Percentiles rank a stretch among this genome's conserved stretches.
Conservation (phyloP, 805 yeast genomes). For the Starmerella vitae region DNA sequence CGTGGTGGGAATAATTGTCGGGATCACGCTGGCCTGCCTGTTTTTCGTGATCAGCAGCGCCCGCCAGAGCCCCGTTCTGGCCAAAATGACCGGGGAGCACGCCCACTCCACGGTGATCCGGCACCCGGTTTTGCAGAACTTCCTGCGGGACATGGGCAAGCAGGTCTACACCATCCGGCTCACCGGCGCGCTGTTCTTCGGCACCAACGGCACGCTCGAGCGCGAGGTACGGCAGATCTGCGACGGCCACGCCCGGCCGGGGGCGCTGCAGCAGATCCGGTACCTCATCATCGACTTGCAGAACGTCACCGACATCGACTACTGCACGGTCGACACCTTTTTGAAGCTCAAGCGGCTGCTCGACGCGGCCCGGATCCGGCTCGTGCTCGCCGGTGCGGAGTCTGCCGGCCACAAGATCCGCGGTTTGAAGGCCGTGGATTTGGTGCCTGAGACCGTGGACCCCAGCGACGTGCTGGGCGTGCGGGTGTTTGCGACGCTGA, state of each 20-base stretch:
- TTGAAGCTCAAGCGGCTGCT: conserved; percentile 70
- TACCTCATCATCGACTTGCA: conserved; percentile 76
- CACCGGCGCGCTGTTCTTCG: conserved; percentile 84
- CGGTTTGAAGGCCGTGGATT: conserved; percentile 71
- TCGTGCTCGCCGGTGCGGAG: conserved; percentile 66
- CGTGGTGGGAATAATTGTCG: conserved; percentile 82
- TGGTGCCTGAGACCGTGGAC: conserved; percentile 40
- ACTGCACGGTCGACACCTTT: conserved; percentile 92
- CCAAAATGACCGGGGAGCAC: conserved; percentile 71
- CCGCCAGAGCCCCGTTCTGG: conserved; percentile 64
- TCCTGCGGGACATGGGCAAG: conserved; percentile 70
- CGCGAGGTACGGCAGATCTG: conserved; percentile 41
- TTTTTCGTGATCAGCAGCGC: conserved; percentile 93
- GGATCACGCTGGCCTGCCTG: conserved; percentile 80
- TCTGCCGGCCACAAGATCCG: conserved; percentile 52
- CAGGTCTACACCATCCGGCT: conserved; percentile 80
- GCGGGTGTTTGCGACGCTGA: conserved; percentile 62
- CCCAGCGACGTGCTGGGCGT: conserved; percentile 28
- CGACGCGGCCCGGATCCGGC: conserved; percentile 50
- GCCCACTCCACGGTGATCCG: conserved; percentile 88
- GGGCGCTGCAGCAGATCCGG: conserved; percentile 45
- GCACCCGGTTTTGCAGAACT: conserved; percentile 78
- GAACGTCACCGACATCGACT: conserved; percentile 67
- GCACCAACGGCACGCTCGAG: conserved; percentile 89
- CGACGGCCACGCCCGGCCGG: conserved; percentile 38